Percentiles rank a stretch among this genome's conserved stretches.
phyloP scores from a whole-genome alignment of 108 stramenopile genomes.

The Cyclotella kingstonii region DNA sequence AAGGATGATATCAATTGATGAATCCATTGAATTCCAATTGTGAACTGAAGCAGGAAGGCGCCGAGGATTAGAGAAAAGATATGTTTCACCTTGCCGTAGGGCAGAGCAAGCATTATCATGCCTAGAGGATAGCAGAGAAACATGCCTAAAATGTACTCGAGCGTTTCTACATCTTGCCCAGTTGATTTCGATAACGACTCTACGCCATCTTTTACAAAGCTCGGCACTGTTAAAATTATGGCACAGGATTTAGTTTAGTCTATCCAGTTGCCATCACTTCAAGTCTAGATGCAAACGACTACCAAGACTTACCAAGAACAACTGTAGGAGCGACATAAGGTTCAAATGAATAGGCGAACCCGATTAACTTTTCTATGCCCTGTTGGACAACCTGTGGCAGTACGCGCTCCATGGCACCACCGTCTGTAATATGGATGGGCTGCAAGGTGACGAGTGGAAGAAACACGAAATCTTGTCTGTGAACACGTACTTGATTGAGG shows the following conservation, averaged over 20 bases:
- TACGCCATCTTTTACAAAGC: conserved; percentile 59
- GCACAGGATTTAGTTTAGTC: background rate
- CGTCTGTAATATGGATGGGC: background rate
- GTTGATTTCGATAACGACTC: conserved; percentile 61
- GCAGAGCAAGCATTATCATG: conserved; percentile 79
- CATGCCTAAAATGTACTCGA: conserved; percentile 82
- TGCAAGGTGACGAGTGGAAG: no score
- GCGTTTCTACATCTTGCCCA: conserved; percentile 85
- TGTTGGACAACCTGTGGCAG: conserved; percentile 31
- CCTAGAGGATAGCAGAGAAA: conserved; percentile 90
- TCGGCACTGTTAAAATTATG: conserved; percentile 57
- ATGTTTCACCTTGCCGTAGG: conserved; percentile 81
- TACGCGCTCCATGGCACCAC: conserved; percentile 44
- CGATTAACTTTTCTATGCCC: conserved; percentile 59
- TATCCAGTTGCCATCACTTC: background rate
- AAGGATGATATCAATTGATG: conserved; percentile 90
- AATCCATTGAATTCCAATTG: conserved; percentile 93
- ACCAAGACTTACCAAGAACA: conserved; percentile 78
- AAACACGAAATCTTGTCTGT: no score
- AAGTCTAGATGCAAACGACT: conserved; percentile 8
- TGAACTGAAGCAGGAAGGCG: conserved; percentile 88
- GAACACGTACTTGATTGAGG: no score
- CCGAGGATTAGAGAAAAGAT: conserved; percentile 88
- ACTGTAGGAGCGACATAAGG: conserved; percentile 72
- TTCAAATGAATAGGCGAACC: conserved; percentile 69